Evolutionary conservation across 1,284 basidiomycete genomes (phyloP).

Genomic region (Cutaneotrichosporon cutaneum): DNA sequence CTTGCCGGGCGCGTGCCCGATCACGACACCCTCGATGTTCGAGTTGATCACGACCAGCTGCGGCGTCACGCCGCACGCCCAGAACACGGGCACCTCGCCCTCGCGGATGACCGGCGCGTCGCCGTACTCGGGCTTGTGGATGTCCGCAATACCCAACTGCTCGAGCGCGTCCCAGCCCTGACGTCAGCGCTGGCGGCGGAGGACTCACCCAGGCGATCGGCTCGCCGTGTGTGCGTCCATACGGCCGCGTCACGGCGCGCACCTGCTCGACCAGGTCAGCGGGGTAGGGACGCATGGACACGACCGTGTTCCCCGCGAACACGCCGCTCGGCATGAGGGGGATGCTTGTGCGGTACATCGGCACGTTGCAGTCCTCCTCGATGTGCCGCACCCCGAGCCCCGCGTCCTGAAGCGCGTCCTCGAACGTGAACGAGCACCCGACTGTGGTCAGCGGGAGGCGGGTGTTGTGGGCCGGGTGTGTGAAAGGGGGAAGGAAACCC

Average conservation of each 20-base stretch:
- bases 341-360: conserved; percentile 38
- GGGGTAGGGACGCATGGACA: conserved; percentile 45
- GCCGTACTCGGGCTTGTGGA: conserved; percentile 37
- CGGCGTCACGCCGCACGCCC: conserved; percentile 46
- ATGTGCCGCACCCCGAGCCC: conserved; percentile 34
- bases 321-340: conserved; percentile 30
- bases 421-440: conserved; percentile 46
- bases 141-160: conserved; percentile 36
- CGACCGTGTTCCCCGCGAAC: conserved; percentile 40
- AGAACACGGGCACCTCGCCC: conserved; percentile 45
- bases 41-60: conserved; percentile 29
- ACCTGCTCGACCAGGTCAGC: conserved; percentile 27
- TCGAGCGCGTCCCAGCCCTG: conserved; percentile 34
- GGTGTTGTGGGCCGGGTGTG: no score
- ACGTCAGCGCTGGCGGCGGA: background rate
- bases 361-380: conserved; percentile 31
- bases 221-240: conserved; percentile 39
- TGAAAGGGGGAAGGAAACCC: no score
- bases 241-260: conserved; percentile 33
- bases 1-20: conserved; percentile 41
- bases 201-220: conserved; percentile 37
- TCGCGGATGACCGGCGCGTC: conserved; percentile 29
- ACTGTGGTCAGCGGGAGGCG: conserved; percentile 21
- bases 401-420: conserved; percentile 29
- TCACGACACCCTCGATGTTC: conserved; percentile 28